Conservation (phyloP, 2,329 filamentous ascomycete genomes). For the Scedosporium dehoogii region DNA sequence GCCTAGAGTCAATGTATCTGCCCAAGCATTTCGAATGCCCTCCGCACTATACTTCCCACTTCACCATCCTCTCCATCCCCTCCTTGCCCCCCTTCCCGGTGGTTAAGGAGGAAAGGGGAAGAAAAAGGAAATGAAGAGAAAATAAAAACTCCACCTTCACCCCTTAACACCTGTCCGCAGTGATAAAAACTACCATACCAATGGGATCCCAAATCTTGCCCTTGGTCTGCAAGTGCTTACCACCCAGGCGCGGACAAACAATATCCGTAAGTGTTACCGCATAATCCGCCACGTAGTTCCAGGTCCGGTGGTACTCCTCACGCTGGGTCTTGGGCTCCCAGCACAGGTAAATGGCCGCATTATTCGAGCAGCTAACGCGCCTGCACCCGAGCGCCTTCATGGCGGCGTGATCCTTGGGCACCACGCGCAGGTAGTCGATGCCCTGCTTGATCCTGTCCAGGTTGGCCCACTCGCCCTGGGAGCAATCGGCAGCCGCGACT, state of each 20-base stretch:
- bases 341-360: slow-evolving; percentile 1
- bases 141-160: background rate
- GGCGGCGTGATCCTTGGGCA: background rate
- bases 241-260: background rate
- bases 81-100: too few species aligned
- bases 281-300: background rate
- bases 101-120: background rate
- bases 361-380: background rate
- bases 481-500: background rate
- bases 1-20: too few species aligned
- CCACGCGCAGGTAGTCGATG: background rate
- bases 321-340: background rate
- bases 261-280: background rate
- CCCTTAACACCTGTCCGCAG: background rate
- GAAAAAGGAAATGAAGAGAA: background rate
- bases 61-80: too few species aligned
- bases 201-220: background rate
- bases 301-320: background rate
- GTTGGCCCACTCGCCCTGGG: background rate
- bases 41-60: too few species aligned
- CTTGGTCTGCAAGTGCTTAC: background rate
- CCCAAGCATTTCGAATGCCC: too few species aligned
- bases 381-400: background rate
- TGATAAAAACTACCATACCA: background rate
- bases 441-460: background rate